Evolutionary conservation across 257 asterid genomes (phyloP), one percentile per base, ranked within the genome.

Genomic region (Rhazya stricta): DNA sequence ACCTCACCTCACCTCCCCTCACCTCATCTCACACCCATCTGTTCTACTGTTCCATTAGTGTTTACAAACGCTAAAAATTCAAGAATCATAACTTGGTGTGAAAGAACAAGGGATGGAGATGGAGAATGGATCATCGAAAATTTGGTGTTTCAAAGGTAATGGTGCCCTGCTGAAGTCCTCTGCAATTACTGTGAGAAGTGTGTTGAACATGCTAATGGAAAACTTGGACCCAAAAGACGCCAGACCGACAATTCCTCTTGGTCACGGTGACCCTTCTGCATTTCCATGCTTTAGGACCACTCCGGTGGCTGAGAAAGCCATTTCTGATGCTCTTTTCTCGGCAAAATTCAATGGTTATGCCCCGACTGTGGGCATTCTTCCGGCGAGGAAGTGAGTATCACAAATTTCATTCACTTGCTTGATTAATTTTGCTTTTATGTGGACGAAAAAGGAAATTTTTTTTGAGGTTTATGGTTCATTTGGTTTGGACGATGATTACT

Each of bases 211-310:
- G 75, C 15, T 93, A 16, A 82, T 36, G 79, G 83, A 45, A 1
- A 81, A 89, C 68, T 80, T 93, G 78, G 67, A 85, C 73, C 73
- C 82, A 0, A 67, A 74, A 19, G 96, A 87, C 12, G 7, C 85
- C 13, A 79, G 96, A 19, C 83, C 88, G 41, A 80, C 82, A 9
- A 82, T 93, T 70, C 91, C 90, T 16, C 88, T 93, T 37, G 96
- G 88, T 50, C 93, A 88, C 43, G 98, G 98, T 54, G 98, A 93
- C 60, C 98, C 98, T 5, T 93, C 98, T 74, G 80, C 92, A 27
- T 91, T 89, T 81, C 90, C 96, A 15, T 86, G 87, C 74, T 90
- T 88, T 57, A 83, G 89, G 34, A 91, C 96, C 61, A 25, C 90
- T 32, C 46, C 82, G 25, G 77, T 76, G 0, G 98, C 96, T 0